Evolutionary conservation across 2,329 filamentous ascomycete species (phyloP).

Genomic region (Alternaria sp.): DNA sequence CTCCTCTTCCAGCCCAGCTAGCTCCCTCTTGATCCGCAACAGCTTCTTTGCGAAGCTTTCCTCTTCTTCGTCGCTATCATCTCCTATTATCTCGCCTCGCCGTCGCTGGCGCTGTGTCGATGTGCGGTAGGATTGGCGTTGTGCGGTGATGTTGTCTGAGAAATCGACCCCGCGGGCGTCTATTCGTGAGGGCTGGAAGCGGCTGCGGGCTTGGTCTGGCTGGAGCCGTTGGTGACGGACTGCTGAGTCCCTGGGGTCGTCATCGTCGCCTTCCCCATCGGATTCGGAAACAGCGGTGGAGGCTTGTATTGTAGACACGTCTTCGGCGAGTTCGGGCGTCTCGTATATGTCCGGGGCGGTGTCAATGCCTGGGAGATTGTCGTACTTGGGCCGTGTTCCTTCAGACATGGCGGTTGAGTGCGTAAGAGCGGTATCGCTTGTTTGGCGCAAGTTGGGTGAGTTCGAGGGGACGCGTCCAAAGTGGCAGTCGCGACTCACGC

Average conservation of each 20-base stretch:
- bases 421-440: slow-evolving; percentile 11
- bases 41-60: slow-evolving; percentile 82
- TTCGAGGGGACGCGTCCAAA: slow-evolving; percentile 28
- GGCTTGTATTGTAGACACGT: slow-evolving; percentile 79
- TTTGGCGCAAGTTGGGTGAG: slow-evolving; percentile 17
- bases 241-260: slow-evolving; percentile 41
- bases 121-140: slow-evolving; percentile 80
- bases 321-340: slow-evolving; percentile 90
- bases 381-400: slow-evolving; percentile 46
- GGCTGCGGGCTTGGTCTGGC: slow-evolving; percentile 79
- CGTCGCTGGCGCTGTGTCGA: slow-evolving; percentile 72
- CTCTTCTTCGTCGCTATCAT: slow-evolving; percentile 72
- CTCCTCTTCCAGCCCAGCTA: slow-evolving; percentile 70
- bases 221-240: slow-evolving; percentile 82
- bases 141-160: slow-evolving; percentile 84
- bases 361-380: slow-evolving; percentile 68
- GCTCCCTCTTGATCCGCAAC: slow-evolving; percentile 81
- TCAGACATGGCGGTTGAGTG: slow-evolving; percentile 38
- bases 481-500: slow-evolving; percentile 29
- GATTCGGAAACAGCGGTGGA: slow-evolving; percentile 51
- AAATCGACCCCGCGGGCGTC: slow-evolving; percentile 85
- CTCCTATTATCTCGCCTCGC: slow-evolving; percentile 71
- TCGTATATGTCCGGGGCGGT: slow-evolving; percentile 95
- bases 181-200: slow-evolving; percentile 78
- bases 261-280: slow-evolving; percentile 65